Percentiles rank a stretch among this genome's conserved stretches.
These are phyloP conservation scores for Paspalum vaginatum DNA, from an alignment of 176 grass and related monocot genomes.

Conservation along the genomic window DNA sequence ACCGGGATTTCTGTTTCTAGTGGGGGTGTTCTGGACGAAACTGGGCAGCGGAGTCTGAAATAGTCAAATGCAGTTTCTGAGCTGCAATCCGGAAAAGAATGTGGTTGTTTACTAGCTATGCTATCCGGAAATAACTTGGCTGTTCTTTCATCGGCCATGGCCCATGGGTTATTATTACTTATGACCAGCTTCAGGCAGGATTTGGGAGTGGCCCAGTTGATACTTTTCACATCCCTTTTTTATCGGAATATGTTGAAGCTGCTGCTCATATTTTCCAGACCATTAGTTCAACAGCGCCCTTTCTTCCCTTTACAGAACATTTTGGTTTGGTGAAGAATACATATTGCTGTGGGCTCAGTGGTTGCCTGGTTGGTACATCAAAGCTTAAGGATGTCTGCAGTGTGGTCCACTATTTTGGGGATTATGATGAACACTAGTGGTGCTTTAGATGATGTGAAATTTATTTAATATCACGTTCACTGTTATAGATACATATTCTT, in stretches of 20 bases:
- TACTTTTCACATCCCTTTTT: not conserved
- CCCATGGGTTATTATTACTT: not conserved
- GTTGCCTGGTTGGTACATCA: conserved; percentile 10
- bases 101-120: not conserved
- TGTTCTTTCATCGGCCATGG: not conserved
- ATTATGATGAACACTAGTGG: conserved; percentile 18
- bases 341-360: conserved; percentile 18
- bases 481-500: conserved; percentile 5
- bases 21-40: conserved; percentile 6
- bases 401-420: conserved; percentile 7
- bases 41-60: not conserved
- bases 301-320: conserved; percentile 6
- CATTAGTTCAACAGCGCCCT: conserved; percentile 4
- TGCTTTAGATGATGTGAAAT: not conserved
- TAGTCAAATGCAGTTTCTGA: conserved; percentile 20
- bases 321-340: conserved; percentile 31
- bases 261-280: not conserved
- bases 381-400: conserved; percentile 1
- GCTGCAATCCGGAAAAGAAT: conserved; percentile 3
- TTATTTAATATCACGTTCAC: not conserved
- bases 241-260: not conserved
- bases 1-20: conserved; percentile 29
- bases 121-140: not conserved
- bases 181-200: not conserved
- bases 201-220: conserved; percentile 16